Base-by-base conservation (phyloP, 257 asterid genomes). In the Nemophila menziesii region DNA sequence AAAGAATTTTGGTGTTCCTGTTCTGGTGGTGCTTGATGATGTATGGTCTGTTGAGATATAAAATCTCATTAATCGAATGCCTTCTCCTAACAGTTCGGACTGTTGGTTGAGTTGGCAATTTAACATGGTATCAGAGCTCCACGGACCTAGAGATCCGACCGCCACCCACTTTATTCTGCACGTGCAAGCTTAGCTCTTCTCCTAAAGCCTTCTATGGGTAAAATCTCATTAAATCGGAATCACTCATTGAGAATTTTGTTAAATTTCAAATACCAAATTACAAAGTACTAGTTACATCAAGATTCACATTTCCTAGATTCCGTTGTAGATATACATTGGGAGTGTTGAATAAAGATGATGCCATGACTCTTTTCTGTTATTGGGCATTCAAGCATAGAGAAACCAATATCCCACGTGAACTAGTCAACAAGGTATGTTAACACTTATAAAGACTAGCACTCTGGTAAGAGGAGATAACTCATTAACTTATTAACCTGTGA, bases 21-120 rank as follows among this genome's bases (percentile, higher is more conserved):
- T 40, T 15, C 41, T 67, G 33, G 48, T 67, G 27, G 74, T 67
- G 33, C 55, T 67, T 33, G 74, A 67, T 33, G 74, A 67, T 57
- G 69, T 67, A 15, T 57, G 65, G 69, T 20, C 44, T 10, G 55
- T n/a, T n/a, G n/a, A n/a, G n/a, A n/a, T n/a, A n/a, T n/a, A n/a
- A n/a, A n/a, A n/a, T n/a, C n/a, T n/a, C n/a, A n/a, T n/a, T n/a
- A n/a, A n/a, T n/a, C n/a, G n/a, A n/a, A n/a, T n/a, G n/a, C n/a
- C n/a, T n/a, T n/a, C n/a, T n/a, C n/a, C n/a, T n/a, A n/a, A n/a
- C n/a, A n/a, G n/a, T n/a, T n/a, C n/a, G n/a, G n/a, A n/a, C n/a
- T n/a, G n/a, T n/a, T n/a, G n/a, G n/a, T n/a, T n/a, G n/a, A n/a
- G n/a, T n/a, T n/a, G n/a, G n/a, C n/a, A n/a, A n/a, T n/a, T n/a